Evolutionary conservation across 768 basidiomycete species (phyloP), one percentile per base, ranked within the genome.

Genomic region (Obba rivulosa): DNA sequence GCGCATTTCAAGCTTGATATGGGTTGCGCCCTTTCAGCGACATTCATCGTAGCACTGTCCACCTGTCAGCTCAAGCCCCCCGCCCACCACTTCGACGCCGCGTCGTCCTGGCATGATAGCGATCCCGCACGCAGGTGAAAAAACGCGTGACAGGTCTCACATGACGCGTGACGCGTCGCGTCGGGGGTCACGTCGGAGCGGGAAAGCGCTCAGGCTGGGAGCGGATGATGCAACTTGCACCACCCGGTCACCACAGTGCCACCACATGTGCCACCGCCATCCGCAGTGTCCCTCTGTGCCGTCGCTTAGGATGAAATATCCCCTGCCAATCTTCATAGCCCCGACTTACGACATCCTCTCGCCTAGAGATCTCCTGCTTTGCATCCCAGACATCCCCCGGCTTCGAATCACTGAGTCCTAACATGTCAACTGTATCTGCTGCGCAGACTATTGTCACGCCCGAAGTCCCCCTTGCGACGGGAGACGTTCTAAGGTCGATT

Each of bases 401-500:
- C n/a, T 9, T 35, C 34, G 9, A 35, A n/a, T 9, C 9, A 9
- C 37, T n/a, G 37, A 5, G 8, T 20, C 37, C 7, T 9, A 25
- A 34, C 35, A 47, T 28, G 38, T 39, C 38, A 9, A 7, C 38
- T 22, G 13, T 8, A 10, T 5, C 48, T 24, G 8, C 40, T 28
- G 4, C 41, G 11, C 18, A 23, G 7, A 48, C 44, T 37, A 37
- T 53, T 18, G 48, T 49, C 49, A 53, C 55, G 16, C 22, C 41
- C 20, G 55, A 80, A 55, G 69, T 83, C 22, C 81, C 83, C 2
- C 77, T 73, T 59, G 70, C 84, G 46, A 77, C 55, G 20, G 57
- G 85, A 21, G 81, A 80, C 35, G 83, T 81, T 4, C 78, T 83
- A 62, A 66, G 75, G 47, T 54, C 88, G 22, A 85, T 73, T 61